Evolutionary conservation across 2,329 filamentous ascomycete species (phyloP).

Genomic region (Cadophora malorum): DNA sequence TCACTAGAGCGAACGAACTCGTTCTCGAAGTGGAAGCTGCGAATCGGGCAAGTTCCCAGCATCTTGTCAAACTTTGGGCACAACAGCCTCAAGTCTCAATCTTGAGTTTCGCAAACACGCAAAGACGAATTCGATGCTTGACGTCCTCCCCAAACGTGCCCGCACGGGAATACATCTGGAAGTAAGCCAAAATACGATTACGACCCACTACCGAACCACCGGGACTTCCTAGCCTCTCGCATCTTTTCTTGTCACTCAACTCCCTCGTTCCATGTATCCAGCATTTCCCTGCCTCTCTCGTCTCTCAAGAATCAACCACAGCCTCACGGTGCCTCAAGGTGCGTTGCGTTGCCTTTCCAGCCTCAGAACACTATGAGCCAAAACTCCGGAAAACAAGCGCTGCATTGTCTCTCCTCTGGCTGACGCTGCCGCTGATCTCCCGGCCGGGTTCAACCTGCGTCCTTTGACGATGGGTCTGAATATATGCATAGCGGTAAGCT

Average conservation of each 20-base stretch:
- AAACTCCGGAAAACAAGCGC: conserved; percentile 3
- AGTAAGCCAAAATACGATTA: background rate
- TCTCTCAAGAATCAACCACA: background rate
- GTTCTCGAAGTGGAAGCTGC: background rate
- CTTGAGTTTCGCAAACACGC: background rate
- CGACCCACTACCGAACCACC: background rate
- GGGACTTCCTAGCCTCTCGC: background rate
- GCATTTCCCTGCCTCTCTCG: background rate
- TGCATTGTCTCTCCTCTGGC: conserved; percentile 6
- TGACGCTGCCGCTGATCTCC: conserved; percentile 2
- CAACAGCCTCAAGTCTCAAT: background rate
- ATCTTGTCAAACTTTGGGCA: background rate
- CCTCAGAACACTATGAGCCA: background rate
- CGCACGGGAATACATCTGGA: background rate
- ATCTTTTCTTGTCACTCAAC: background rate
- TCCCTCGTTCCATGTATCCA: background rate
- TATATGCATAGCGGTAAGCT: conserved; percentile 10
- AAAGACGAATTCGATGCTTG: background rate
- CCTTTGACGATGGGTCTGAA: conserved; percentile 6
- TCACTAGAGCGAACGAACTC: background rate
- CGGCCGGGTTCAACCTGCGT: conserved; percentile 15
- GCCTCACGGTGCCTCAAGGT: background rate
- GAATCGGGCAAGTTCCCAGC: background rate
- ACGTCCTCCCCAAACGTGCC: conserved; percentile 10
- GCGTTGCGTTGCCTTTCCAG: background rate